Evolutionary conservation across 2,329 filamentous ascomycete genomes (phyloP), one percentile per base, ranked within the genome.

Genomic region (Aspergillus fumigatiaffinis): DNA sequence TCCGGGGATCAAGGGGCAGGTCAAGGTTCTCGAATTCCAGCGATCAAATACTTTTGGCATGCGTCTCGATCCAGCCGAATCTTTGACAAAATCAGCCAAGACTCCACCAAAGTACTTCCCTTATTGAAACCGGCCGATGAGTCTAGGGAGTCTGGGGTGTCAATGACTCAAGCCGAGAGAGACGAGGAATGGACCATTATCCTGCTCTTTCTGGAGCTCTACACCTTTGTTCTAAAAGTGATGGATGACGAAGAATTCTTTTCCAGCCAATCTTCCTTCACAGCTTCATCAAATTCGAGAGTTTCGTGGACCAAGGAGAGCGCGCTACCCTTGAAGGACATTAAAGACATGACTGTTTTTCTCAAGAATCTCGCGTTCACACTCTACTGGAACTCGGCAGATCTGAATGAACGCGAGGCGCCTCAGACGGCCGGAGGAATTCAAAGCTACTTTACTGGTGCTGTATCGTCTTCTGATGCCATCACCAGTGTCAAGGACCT

Each of bases 181-280:
- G 75, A 81, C 26, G 83, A 87, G 63, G 91, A 97, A 69, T 99
- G 94, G 94, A 87, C 89, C 20, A 87, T 94, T 1, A 85, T 96
- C 46, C 79, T 97, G 0, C 82, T 99, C 0, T 97, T 99, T 69
- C 81, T 99, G 5, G 94, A 99, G 67, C 82, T 99, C 0, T 99
- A 97, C 71, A 91, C 89, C 2, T 97, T 97, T 70, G 86, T 97
- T 2, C 79, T 97, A 12, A 89, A 94, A 65, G 85, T 97, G 35
- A 96, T 93, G 71, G 94, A 99, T 65, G 94, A 99, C 62, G 93
- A 97, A 63, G 94, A 99, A 66, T 99, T 99, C 70, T 89, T 96
- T 60, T 84, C 85, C 56, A 81, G 82, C 55, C 76, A 83, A 60
- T 76, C 73, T 42, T 77, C 79, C 26, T 63, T 76, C 21, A 64